Evolutionary conservation across 495 filamentous ascomycete genomes (phyloP).

Genomic region (Penicillium lividum): DNA sequence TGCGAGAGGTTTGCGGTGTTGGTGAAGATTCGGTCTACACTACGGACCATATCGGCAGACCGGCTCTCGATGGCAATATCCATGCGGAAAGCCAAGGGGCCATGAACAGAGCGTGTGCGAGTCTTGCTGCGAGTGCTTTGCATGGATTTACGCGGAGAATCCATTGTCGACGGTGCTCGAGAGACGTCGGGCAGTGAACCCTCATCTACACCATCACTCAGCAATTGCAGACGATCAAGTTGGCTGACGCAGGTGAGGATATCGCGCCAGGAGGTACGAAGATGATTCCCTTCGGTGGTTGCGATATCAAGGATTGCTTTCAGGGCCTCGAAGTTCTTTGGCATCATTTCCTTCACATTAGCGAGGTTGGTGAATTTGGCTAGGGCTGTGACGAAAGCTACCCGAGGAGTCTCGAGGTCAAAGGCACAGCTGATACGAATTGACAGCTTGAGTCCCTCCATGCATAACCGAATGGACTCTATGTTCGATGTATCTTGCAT

Average conservation of each 20-base stretch:
- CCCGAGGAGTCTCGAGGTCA: constrained; percentile 83
- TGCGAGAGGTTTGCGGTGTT: constrained; percentile 91
- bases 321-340: constrained; percentile 93
- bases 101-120: constrained; percentile 64
- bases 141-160: constrained; percentile 63
- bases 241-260: constrained; percentile 94
- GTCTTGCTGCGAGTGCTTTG: constrained; percentile 63
- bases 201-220: constrained; percentile 91
- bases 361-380: constrained; percentile 94
- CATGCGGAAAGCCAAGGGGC: constrained; percentile 67
- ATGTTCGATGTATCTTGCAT: constrained; percentile 91
- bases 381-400: constrained; percentile 90
- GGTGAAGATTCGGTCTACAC: constrained; percentile 93
- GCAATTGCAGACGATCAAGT: constrained; percentile 92
- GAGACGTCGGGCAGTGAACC: constrained; percentile 90
- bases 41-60: constrained; percentile 87
- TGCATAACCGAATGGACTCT: constrained; percentile 84
- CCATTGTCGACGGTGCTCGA: constrained; percentile 60
- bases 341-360: constrained; percentile 92
- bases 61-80: constrained; percentile 90
- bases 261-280: constrained; percentile 91
- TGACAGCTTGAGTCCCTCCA: constrained; percentile 92
- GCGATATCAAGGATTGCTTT: constrained; percentile 89
- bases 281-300: constrained; percentile 83
- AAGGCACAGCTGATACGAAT: constrained; percentile 93